These are phyloP conservation scores for Medicago arabica DNA, from an alignment of 306 rosid genomes.

Conservation along the genomic window DNA sequence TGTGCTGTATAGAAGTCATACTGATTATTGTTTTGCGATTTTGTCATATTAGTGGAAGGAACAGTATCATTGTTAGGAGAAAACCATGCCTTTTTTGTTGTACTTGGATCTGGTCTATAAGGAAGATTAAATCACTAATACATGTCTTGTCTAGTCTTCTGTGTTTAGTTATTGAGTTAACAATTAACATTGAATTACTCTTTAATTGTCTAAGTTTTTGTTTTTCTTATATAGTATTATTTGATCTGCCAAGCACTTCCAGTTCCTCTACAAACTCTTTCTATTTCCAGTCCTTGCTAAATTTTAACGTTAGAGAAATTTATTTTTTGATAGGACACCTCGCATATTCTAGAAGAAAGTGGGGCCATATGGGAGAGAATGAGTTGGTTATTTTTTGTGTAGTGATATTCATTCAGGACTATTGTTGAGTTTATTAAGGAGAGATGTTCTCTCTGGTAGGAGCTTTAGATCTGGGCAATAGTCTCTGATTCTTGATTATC, in stretches of 20 bases:
- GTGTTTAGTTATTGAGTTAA: neutral
- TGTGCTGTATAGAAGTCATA: too few relatives aligned
- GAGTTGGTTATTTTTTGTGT: neutral
- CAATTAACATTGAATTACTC: neutral
- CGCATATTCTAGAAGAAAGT: too few relatives aligned
- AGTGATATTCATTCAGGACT: neutral
- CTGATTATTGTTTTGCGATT: too few relatives aligned
- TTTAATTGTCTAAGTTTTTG: neutral
- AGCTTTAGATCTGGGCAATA: too few relatives aligned
- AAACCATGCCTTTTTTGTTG: too few relatives aligned
- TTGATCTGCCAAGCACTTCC: neutral
- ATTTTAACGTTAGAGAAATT: neutral
- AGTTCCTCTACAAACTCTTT: neutral
- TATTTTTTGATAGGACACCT: neutral
- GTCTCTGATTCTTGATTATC: too few relatives aligned
- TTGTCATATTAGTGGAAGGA: too few relatives aligned
- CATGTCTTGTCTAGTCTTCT: neutral
- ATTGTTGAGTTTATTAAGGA: too few relatives aligned
- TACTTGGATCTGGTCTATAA: neutral
- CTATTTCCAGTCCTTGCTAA: neutral
- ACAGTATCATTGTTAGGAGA: too few relatives aligned
- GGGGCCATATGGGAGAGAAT: too few relatives aligned
- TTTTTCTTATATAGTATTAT: slow-evolving; percentile 18
- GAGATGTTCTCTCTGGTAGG: too few relatives aligned
- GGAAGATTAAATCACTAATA: neutral